Evolutionary conservation across 2,329 filamentous ascomycete species (phyloP), one percentile per base, ranked within the genome.

Genomic region (Neofusicoccum kwambonambiense): DNA sequence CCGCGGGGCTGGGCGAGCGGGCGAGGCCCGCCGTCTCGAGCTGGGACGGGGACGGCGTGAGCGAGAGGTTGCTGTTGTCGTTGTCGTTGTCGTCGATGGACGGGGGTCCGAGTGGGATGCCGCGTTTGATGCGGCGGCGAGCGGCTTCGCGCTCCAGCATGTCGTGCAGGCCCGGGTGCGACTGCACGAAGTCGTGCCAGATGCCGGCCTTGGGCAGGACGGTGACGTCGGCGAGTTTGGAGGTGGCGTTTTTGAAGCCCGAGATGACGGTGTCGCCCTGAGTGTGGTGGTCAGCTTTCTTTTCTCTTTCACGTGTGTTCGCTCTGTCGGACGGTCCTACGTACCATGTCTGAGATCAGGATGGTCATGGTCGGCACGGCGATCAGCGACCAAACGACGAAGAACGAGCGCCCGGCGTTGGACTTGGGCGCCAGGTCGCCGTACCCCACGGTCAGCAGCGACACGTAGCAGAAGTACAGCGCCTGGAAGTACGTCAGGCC

Each of bases 321-420:
- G 13, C 22, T n/a, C 11, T 13, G 7, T 5, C 3, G 34, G n/a
- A 22, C 3, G 22, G 22, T 22, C 22, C 13, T 11, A 42, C 54
- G 41, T 4, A 37, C 49, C 52, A 64, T 67, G 62, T 77, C 72
- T 0, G 69, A 72, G 9, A 77, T 71, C 12, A 97, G 84, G 17
- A 96, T 89, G 0, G 93, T 96, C 85, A 93, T 93, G 2, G 91
- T 93, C 0, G 93, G 93, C 3, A 97, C 83, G 0, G 93, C 92
- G 31, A 97, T 84, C 1, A 97, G 76, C 13, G 89, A 91, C 93
- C 93, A 97, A 64, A 97, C 89, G n/a, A 97, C 91, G 71, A 96
- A 97, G 75, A 97, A 96, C 0, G 91, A 87, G 63, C 91, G 89
- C 1, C 91, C 92, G 0, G 88, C 84, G 68, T 93, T 93, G 1